These are phyloP conservation scores for Exserohilum rostratum DNA, from an alignment of 2,329 filamentous ascomycete species.

Conservation along the genomic window DNA sequence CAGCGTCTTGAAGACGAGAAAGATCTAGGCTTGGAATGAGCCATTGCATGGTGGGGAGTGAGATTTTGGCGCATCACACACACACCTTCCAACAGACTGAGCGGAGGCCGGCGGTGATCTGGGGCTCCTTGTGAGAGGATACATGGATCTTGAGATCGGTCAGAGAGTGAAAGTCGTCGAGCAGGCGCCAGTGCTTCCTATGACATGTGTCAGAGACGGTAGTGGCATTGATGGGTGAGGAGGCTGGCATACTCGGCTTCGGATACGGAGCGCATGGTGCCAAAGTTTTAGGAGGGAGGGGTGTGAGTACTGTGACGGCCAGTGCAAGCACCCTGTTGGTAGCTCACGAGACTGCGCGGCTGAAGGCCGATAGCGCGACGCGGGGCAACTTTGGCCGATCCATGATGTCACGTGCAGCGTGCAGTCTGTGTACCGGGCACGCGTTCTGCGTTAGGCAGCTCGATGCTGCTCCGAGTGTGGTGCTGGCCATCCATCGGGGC, in stretches of 20 bases:
- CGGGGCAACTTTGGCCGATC: conserved; percentile 22
- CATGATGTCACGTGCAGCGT: conserved; percentile 9
- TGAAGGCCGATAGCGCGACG: conserved; percentile 18
- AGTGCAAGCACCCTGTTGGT: conserved; percentile 42
- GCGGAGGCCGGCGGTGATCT: conserved; percentile 68
- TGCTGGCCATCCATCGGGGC: background rate
- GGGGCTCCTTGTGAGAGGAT: conserved; percentile 44
- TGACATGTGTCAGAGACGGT: conserved; percentile 20
- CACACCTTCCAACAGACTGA: conserved; percentile 91
- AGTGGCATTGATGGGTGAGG: background rate
- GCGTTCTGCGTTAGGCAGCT: too few species aligned
- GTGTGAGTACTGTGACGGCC: conserved; percentile 15
- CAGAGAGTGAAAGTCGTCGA: conserved; percentile 46
- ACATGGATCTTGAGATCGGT: conserved; percentile 47
- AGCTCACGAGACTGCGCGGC: conserved; percentile 14
- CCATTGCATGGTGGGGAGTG: background rate
- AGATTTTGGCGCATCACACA: conserved; percentile 49
- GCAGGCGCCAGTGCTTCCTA: conserved; percentile 46
- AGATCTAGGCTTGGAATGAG: conserved; percentile 61
- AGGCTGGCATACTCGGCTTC: conserved; percentile 40
- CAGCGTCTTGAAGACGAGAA: conserved; percentile 76
- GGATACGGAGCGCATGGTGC: conserved; percentile 39
- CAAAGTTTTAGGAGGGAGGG: conserved; percentile 8
- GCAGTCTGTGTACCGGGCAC: background rate
- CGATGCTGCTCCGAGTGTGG: background rate